These are phyloP conservation scores for Botrytis squamosa DNA, from an alignment of 2,329 filamentous ascomycete genomes.

Conservation along the genomic window DNA sequence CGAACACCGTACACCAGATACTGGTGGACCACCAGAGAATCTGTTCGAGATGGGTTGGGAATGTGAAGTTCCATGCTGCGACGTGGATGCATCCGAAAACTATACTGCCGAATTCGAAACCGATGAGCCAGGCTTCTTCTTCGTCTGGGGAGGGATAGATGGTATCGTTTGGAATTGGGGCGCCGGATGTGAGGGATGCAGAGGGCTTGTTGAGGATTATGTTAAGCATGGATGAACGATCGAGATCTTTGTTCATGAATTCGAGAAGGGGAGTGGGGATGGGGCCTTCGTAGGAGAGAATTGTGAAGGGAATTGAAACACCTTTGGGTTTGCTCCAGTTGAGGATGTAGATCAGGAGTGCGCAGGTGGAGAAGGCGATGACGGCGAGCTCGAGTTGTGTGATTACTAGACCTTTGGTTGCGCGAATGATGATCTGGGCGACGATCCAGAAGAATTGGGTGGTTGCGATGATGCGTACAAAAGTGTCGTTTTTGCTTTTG, in stretches of 20 bases:
- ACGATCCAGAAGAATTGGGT: conserved; percentile 25
- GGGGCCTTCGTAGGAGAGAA: conserved; percentile 6
- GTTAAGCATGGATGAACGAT: not conserved
- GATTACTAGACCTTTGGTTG: not conserved
- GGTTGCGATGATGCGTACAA: conserved; percentile 20
- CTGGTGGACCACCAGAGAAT: conserved; percentile 23
- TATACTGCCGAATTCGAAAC: conserved; percentile 15
- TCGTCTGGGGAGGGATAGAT: not conserved
- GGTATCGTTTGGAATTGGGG: conserved; percentile 3
- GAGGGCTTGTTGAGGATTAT: not conserved
- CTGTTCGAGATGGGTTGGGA: conserved; percentile 24
- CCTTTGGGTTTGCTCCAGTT: conserved; percentile 18
- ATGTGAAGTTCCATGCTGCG: conserved; percentile 27
- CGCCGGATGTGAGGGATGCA: not conserved
- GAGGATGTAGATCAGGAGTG: conserved; percentile 21
- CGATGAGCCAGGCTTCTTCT: conserved; percentile 14
- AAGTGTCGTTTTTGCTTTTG: conserved; percentile 43
- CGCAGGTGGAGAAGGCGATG: conserved; percentile 22
- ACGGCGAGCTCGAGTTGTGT: conserved; percentile 14
- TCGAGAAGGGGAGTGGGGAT: not conserved
- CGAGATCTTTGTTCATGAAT: conserved; percentile 9
- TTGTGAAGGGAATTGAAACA: not conserved
- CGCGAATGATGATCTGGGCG: not conserved
- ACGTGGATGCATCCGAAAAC: conserved; percentile 27
- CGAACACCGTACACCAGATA: conserved; percentile 12